Evolutionary conservation across 1,139 yeast species (phyloP).

Genomic region (Yamadazyma diddensiae): DNA sequence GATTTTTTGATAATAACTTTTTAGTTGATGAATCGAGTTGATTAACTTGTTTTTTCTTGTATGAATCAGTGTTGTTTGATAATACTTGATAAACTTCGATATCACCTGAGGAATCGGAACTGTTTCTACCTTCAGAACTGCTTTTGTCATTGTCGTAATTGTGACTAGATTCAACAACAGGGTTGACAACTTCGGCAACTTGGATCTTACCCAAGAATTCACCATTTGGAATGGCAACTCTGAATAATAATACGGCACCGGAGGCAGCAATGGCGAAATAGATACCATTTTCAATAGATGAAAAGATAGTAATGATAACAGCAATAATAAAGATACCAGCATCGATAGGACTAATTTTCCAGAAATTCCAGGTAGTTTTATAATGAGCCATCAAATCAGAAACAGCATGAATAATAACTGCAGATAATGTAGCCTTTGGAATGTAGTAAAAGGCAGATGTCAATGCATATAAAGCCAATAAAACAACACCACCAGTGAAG

Average conservation of each 20-base stretch:
- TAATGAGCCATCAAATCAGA: constrained; percentile 79
- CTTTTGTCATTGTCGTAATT: constrained; percentile 1
- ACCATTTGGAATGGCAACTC: constrained; percentile 79
- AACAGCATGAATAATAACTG: constrained; percentile 94
- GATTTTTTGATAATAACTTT: constrained; percentile 24
- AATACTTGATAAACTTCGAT: constrained; percentile 46
- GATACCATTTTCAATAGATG: constrained; percentile 83
- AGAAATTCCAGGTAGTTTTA: constrained; percentile 68
- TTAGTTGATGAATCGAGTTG: constrained; percentile 20
- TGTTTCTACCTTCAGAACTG: constrained; percentile 8
- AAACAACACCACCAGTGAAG: constrained; percentile 84
- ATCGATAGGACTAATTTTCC: constrained; percentile 76
- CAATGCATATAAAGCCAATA: constrained; percentile 80
- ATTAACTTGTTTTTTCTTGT: constrained; percentile 18
- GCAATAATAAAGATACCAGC: constrained; percentile 72
- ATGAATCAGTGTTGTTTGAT: constrained; percentile 24
- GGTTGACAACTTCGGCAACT: constrained; percentile 67
- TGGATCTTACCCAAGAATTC: constrained; percentile 75
- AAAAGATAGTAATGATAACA: constrained; percentile 74
- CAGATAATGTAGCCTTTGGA: constrained; percentile 84
- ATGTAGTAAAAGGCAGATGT: constrained; percentile 84
- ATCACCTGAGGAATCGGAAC: constrained; percentile 12
- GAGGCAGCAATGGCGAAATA: constrained; percentile 90
- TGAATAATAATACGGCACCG: constrained; percentile 66
- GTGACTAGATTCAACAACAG: constrained; percentile 27